Percentiles rank a stretch among this genome's conserved stretches.
These are phyloP conservation scores for Aphanomyces cochlioides DNA, from an alignment of 352 stramenopile species.

Conservation along the genomic window DNA sequence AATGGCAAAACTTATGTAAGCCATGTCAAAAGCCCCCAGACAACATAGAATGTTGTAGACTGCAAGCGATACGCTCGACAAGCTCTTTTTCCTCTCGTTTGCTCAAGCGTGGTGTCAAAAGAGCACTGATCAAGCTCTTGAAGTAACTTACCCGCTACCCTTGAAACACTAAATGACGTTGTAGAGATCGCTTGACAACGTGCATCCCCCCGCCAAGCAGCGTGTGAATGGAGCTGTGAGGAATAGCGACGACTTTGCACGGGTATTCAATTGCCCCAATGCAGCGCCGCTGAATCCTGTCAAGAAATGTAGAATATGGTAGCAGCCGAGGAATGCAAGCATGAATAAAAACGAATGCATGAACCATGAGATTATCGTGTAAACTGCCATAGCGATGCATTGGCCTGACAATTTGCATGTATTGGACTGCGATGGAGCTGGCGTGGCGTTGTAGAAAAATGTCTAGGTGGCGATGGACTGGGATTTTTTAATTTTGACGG, in stretches of 20 bases:
- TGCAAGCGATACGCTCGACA: constrained; percentile 32
- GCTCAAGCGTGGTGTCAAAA: constrained; percentile 71
- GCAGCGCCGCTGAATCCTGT: constrained; percentile 5
- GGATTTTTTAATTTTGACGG: too few species aligned
- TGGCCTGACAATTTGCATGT: too few species aligned
- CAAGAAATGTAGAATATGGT: constrained; percentile 26
- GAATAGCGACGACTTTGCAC: constrained; percentile 69
- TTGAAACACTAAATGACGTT: not conserved
- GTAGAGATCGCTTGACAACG: constrained; percentile 25
- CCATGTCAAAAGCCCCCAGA: not conserved
- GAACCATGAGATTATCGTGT: too few species aligned
- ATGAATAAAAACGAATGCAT: too few species aligned
- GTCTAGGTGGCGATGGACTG: too few species aligned
- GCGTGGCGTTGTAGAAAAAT: too few species aligned
- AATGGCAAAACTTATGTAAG: constrained; percentile 13
- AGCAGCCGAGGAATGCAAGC: not conserved
- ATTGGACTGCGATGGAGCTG: too few species aligned
- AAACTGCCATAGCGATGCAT: too few species aligned
- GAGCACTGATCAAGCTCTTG: constrained; percentile 48
- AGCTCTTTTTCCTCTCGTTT: constrained; percentile 78
- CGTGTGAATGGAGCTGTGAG: constrained; percentile 75
- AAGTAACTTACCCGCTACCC: not conserved
- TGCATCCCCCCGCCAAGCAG: constrained; percentile 61
- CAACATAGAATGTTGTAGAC: too few species aligned
- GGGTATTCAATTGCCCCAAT: constrained; percentile 48